A percentile compares a stretch with the other conserved stretches of the same genome.
Evolutionary conservation across 1,284 basidiomycete genomes (phyloP).

Genomic region (Sanghuangporus sanghuang): DNA sequence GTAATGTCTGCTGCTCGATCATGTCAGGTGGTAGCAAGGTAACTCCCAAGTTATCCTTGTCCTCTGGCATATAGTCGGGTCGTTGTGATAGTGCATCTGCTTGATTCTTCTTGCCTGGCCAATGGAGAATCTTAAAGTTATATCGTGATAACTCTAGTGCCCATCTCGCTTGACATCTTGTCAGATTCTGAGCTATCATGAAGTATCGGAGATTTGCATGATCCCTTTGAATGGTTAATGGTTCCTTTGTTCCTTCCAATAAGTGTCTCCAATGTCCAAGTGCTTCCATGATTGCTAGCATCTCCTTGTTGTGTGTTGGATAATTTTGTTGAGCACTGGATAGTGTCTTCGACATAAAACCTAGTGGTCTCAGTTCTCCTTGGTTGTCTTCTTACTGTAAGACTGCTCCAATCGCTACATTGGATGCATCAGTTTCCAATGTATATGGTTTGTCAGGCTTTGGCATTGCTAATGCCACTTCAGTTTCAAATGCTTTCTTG

Average conservation of each 20-base stretch:
- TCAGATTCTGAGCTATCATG: conserved; percentile 20
- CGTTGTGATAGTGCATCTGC: conserved; percentile 28
- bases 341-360: conserved; percentile 25
- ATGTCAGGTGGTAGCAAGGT: neutral
- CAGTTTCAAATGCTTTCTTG: conserved; percentile 23
- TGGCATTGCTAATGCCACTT: conserved; percentile 18
- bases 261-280: conserved; percentile 31
- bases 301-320: conserved; percentile 33
- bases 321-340: conserved; percentile 30
- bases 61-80: conserved; percentile 14
- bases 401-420: conserved; percentile 18
- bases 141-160: conserved; percentile 22
- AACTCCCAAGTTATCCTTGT: neutral
- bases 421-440: conserved; percentile 17
- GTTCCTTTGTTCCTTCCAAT: conserved; percentile 20
- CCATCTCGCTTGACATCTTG: conserved; percentile 29
- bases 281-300: conserved; percentile 29
- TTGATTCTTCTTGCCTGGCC: conserved; percentile 23
- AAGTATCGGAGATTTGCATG: conserved; percentile 30
- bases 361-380: conserved; percentile 23
- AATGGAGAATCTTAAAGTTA: conserved; percentile 25
- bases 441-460: conserved; percentile 12
- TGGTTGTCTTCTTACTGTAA: conserved; percentile 20
- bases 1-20: neutral
- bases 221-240: conserved; percentile 26